Base-by-base conservation (phyloP, 2,329 filamentous ascomycete genomes). In the Colletotrichum sojae region DNA sequence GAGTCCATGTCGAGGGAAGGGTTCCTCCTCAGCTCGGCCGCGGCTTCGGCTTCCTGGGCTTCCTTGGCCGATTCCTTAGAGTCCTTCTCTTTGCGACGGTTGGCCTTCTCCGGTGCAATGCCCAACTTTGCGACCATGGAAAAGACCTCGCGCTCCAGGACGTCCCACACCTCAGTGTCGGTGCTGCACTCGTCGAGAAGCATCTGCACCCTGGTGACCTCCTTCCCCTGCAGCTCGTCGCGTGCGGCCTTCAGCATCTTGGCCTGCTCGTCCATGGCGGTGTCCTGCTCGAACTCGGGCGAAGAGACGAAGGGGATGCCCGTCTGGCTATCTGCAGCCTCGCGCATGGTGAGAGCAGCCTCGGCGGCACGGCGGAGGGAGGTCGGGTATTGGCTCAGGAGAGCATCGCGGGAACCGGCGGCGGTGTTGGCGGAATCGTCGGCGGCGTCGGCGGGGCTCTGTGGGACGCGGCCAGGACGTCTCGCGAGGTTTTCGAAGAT, bases 71-170 rank as follows among this genome's bases (percentile, higher is more conserved):
- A 10, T 10, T 12, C 31, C 9, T 36, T 6, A 10, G 31, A 36
- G 40, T 43, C 16, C 40, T 43, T 43, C 10, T 15, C 16, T 13
- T 43, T 43, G 40, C 12, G 39, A 12, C 69, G 43, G 27, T 81
- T 77, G 61, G 81, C 10, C 31, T 36, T 36, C 31, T 36, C 31
- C 31, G 31, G 31, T 36, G 31, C 76, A 13, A 92, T 82, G 12
- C 89, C 86, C 20, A 94, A 79, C 67, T 82, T 85, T 4, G 79
- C 76, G 0, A 91, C 85, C 71, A 90, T 79, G 1, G 85, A 82
- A 73, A 94, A 92, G 13, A 94, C 89, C 58, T 94, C 87, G 5
- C 81, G 77, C 70, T 93, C 88, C 76, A 95, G 83, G 3, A 91
- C 78, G 6, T 88, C 77, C 91, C 92, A 94, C 10, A 94, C 82